Conservation (phyloP, 2,329 filamentous ascomycete species). For the Penicillium sp. region DNA sequence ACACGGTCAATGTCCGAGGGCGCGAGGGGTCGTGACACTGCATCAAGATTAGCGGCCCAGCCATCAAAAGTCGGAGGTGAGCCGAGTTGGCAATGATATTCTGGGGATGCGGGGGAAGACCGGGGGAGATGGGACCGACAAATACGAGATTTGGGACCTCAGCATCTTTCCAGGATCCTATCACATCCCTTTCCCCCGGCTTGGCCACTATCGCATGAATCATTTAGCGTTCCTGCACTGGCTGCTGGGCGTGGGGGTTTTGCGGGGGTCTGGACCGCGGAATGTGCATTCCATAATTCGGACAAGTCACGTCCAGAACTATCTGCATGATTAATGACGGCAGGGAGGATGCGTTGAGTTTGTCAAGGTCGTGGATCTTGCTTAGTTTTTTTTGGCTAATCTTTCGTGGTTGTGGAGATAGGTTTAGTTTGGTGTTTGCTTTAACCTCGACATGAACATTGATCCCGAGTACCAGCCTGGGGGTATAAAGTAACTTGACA, state of each 20-base stretch:
- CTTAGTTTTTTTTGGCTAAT: not conserved
- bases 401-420: not conserved
- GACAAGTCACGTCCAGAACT: not conserved
- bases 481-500: not conserved
- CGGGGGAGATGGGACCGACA: conserved; percentile 10
- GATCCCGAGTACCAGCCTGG: not conserved
- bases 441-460: not conserved
- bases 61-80: conserved; percentile 24
- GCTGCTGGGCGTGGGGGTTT: not conserved
- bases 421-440: not conserved
- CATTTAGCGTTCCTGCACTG: not conserved
- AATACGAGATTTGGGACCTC: not conserved
- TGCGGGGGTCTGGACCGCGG: not conserved
- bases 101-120: conserved; percentile 20
- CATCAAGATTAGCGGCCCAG: conserved; percentile 1
- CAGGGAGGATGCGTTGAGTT: not conserved
- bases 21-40: conserved; percentile 18
- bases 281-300: not conserved
- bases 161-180: not conserved
- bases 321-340: not conserved
- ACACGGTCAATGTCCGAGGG: conserved; percentile 19
- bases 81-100: conserved; percentile 21
- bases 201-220: not conserved
- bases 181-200: not conserved
- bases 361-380: not conserved